A percentile compares a stretch with the other conserved stretches of the same genome.
Evolutionary conservation across 2,329 filamentous ascomycete genomes (phyloP).

Genomic region (Anisogramma anomala): DNA sequence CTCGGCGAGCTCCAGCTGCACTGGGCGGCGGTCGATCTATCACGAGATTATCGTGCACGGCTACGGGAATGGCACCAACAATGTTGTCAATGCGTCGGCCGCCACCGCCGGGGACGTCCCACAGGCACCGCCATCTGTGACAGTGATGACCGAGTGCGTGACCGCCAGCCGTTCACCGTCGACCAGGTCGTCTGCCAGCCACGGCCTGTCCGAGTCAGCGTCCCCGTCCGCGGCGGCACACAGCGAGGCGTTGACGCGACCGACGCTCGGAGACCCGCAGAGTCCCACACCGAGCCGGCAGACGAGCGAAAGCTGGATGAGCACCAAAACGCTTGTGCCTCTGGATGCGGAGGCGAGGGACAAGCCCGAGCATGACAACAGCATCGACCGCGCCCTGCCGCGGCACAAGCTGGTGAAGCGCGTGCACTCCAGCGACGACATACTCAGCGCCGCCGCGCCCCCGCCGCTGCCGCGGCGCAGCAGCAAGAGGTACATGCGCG

Average conservation of each 20-base stretch:
- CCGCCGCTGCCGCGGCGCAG: constrained; percentile 12
- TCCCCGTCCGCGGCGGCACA: constrained; percentile 1
- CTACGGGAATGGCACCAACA: constrained; percentile 42
- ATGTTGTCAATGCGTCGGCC: constrained; percentile 19
- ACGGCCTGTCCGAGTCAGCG: background rate
- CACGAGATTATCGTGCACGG: constrained; percentile 43
- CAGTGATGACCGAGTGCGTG: background rate
- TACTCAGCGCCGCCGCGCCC: constrained; percentile 1
- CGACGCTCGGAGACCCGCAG: constrained; percentile 3
- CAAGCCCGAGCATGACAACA: background rate
- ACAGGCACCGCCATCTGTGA: background rate
- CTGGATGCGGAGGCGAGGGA: background rate
- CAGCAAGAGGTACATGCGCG: constrained; percentile 6
- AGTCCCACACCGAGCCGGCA: constrained; percentile 4
- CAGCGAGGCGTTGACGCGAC: constrained; percentile 6
- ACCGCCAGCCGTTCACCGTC: constrained; percentile 10
- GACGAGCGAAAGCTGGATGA: constrained; percentile 6
- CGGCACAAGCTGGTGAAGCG: background rate
- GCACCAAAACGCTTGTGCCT: background rate
- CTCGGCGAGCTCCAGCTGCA: background rate
- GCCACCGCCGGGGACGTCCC: background rate
- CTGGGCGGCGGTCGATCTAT: constrained; percentile 21
- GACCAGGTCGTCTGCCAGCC: constrained; percentile 9
- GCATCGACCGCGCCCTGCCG: background rate
- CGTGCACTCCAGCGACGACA: constrained; percentile 13